Conservation (phyloP, 345 rosid genomes). For the Aethionema arabicum region DNA sequence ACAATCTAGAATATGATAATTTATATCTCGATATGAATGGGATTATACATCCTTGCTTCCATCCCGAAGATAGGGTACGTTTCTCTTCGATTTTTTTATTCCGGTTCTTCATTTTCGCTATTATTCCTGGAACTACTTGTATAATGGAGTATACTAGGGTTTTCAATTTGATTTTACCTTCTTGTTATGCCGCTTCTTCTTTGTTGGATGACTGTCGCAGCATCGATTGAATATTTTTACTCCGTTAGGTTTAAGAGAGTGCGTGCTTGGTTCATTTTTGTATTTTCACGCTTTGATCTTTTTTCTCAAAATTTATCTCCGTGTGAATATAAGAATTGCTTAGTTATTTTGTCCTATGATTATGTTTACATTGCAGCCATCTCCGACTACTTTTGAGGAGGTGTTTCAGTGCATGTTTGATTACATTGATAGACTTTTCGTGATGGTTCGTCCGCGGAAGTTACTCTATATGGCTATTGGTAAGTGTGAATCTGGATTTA, state of each 20-base stretch:
- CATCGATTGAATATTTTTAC: not conserved
- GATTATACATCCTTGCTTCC: conserved; percentile 98
- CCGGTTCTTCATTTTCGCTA: not conserved
- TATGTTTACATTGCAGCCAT: conserved; percentile 55
- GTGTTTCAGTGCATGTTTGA: conserved; percentile 93
- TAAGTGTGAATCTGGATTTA: conserved; percentile 35
- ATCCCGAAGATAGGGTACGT: conserved; percentile 90
- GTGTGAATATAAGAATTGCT: not conserved
- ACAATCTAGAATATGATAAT: conserved; percentile 78
- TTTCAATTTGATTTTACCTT: not conserved
- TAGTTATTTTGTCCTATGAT: conserved; percentile 6
- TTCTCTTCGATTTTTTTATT: not conserved
- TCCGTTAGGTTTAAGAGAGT: not conserved
- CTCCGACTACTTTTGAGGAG: conserved; percentile 78
- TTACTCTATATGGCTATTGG: conserved; percentile 93
- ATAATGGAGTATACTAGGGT: not conserved
- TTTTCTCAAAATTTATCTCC: not conserved
- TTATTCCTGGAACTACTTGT: not conserved
- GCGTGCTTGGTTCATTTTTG: not conserved
- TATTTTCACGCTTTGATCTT: not conserved
- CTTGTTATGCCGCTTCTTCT: not conserved
- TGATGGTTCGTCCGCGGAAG: conserved; percentile 95
- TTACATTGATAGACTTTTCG: conserved; percentile 91
- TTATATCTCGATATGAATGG: conserved; percentile 98
- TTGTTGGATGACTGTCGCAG: not conserved